Percentiles rank a stretch among this genome's conserved stretches.
Conservation (phyloP, 306 rosid species). For the Medicago truncatula region DNA sequence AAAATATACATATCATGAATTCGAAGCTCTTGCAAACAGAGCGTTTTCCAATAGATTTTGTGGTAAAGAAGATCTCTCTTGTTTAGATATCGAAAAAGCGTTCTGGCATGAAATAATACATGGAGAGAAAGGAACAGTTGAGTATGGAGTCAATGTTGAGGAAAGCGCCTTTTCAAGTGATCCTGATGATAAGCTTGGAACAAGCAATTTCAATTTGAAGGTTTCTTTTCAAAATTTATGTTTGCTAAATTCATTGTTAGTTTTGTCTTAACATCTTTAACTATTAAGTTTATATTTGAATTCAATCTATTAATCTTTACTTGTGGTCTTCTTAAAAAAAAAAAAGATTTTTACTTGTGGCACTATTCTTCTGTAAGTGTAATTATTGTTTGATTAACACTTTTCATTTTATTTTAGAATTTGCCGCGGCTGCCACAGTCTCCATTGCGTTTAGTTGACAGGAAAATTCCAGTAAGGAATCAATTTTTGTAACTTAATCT, state of each 20-base stretch:
- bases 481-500: constrained; percentile 5
- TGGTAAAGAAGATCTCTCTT: constrained; percentile 34
- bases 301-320: neutral
- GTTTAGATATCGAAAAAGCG: constrained; percentile 43
- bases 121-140: constrained; percentile 45
- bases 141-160: constrained; percentile 54
- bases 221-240: constrained; percentile 24
- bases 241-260: neutral
- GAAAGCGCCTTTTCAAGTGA: constrained; percentile 57
- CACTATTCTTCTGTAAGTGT: neutral
- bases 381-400: neutral
- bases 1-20: constrained; percentile 37
- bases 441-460: constrained; percentile 41
- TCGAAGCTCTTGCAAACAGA: constrained; percentile 40
- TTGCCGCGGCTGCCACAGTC: constrained; percentile 44
- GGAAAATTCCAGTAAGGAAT: constrained; percentile 46
- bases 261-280: neutral
- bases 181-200: constrained; percentile 48
- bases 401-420: constrained; percentile 39
- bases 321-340: too few relatives aligned
- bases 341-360: too few relatives aligned
- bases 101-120: constrained; percentile 51
- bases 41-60: constrained; percentile 36
- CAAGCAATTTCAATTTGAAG: constrained; percentile 55
- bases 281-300: neutral